Evolutionary conservation across 2,329 filamentous ascomycete species (phyloP), one percentile per base, ranked within the genome.

Genomic region (Aspergillus sp.): DNA sequence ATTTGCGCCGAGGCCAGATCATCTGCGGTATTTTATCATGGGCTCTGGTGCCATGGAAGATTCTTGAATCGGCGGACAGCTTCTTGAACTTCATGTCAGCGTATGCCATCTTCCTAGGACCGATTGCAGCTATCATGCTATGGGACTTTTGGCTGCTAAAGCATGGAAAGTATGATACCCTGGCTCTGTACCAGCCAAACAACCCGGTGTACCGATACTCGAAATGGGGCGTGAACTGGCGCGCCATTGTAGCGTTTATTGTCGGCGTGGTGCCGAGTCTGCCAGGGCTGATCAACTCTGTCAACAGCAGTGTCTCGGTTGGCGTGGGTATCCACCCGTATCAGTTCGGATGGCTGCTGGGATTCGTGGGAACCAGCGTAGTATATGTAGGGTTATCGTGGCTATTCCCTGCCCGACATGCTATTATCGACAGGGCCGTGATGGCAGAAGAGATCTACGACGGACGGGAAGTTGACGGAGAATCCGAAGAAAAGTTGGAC

Each of bases 11-110:
- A 17, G 85, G 85, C 7, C 83, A 82, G 59, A 72, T 87, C 32
- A 74, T 87, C 47, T 81, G 83, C 5, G 83, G 83, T 1, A 54
- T 87, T 3, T 71, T 86, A 0, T 83, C 82, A 21, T 88, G 85
- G 85, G 80, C 81, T 2, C 78, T 88, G 32, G 84, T 87, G 1
- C 86, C 86, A 1, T 89, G 86, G 87, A 88, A 88, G 74, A 89
- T 89, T 59, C 76, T 89, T 17, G 78, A 73, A 36, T 86, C 83
- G 0, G 87, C 86, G 2, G 70, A 74, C 2, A 85, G 82, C 1
- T 85, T 89, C 65, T 74, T 88, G 3, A 81, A 83, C 47, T 90
- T 90, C 74, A 88, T 91, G 82, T 80, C 82, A 47, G 87, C 86
- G 0, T 87, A 88, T 70, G 82, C 83, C 1, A 81, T 89, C 41